Conservation (phyloP, 768 basidiomycete genomes). For the Hebeloma cylindrosporum region DNA sequence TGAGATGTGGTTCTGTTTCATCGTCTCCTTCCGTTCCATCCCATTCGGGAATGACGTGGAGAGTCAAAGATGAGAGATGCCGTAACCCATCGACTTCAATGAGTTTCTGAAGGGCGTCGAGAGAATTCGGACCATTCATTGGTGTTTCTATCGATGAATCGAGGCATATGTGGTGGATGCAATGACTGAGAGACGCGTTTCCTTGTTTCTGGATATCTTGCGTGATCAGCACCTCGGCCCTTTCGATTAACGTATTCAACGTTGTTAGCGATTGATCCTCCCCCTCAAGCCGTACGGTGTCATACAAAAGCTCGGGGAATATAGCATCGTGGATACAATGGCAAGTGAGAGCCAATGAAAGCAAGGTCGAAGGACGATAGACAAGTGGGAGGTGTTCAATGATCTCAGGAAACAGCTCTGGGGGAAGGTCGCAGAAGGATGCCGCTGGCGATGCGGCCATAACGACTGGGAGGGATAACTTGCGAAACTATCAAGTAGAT, state of each 20-base stretch:
- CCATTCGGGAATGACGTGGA: slow-evolving; percentile 1
- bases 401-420: slow-evolving; percentile 1
- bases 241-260: not conserved
- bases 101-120: slow-evolving; percentile 1
- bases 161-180: not conserved
- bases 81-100: not conserved
- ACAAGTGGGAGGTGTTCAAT: not conserved
- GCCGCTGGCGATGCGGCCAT: too few relatives aligned
- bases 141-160: not conserved
- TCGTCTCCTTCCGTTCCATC: not conserved
- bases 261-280: not conserved
- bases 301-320: not conserved
- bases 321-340: not conserved
- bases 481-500: too few relatives aligned
- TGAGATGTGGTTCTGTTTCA: too few relatives aligned
- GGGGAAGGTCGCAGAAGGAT: not conserved
- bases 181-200: not conserved
- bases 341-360: slow-evolving; percentile 5
- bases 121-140: not conserved
- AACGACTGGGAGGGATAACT: too few relatives aligned
- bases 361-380: slow-evolving; percentile 3
- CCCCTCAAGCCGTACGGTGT: not conserved
- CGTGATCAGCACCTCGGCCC: too few relatives aligned
- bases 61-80: not conserved
- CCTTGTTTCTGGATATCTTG: not conserved